Conservation (phyloP, 768 basidiomycete genomes). For the Naganishia vaughanmartiniae region DNA sequence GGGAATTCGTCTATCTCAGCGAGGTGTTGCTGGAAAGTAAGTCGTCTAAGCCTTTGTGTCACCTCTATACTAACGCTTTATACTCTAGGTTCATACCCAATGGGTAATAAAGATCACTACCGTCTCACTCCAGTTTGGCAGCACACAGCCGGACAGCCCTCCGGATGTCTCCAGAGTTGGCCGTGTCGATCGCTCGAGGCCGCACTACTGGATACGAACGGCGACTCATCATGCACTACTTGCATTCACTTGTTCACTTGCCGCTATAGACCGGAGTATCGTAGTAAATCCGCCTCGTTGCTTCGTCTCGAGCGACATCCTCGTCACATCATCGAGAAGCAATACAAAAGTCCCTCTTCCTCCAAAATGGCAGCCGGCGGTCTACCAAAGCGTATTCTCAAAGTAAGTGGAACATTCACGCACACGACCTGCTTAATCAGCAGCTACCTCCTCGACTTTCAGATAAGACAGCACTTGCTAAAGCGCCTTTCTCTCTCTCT, state of each 20-base stretch:
- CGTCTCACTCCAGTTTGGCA: neutral
- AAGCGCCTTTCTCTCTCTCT: neutral
- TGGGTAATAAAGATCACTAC: neutral
- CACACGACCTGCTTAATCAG: neutral
- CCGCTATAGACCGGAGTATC: neutral
- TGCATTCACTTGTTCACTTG: neutral
- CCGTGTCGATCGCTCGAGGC: no score
- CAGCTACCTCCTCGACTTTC: neutral
- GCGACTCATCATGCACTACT: neutral
- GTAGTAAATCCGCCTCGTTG: neutral
- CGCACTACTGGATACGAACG: no score
- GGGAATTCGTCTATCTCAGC: neutral
- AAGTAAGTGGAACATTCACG: constrained; percentile 36
- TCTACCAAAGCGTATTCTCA: constrained; percentile 51
- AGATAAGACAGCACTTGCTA: neutral
- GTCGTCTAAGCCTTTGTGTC: no score
- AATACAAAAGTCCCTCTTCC: neutral
- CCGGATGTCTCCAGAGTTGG: neutral
- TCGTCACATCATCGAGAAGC: neutral
- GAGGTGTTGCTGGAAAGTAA: no score
- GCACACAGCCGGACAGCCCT: neutral
- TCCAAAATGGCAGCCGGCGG: constrained; percentile 40
- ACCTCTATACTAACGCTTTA: no score
- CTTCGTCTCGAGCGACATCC: neutral
- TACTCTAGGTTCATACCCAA: no score